A percentile compares a stretch with the other conserved stretches of the same genome.
phyloP scores from a whole-genome alignment of 345 rosid genomes.

The Citrus unshiu region DNA sequence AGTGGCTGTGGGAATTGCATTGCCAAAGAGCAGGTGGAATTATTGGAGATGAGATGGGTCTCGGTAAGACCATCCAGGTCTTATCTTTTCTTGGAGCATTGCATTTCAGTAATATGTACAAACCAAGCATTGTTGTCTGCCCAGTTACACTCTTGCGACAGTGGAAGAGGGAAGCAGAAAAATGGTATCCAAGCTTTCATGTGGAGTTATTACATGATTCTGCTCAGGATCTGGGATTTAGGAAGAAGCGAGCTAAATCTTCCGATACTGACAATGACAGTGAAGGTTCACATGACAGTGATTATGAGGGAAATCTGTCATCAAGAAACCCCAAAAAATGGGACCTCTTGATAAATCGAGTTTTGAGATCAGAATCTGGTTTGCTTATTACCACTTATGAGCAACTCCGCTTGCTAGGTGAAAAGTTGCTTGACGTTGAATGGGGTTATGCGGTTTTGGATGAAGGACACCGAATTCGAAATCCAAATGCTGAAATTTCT shows the following conservation, averaged over 20 bases:
- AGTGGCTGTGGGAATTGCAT: conserved; percentile 99
- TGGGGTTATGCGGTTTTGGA: conserved; percentile 97
- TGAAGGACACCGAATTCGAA: conserved; percentile 97
- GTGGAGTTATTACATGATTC: conserved; percentile 95
- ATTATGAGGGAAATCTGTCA: conserved; percentile 37
- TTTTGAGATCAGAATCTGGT: conserved; percentile 71
- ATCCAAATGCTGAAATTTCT: conserved; percentile 91
- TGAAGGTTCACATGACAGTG: conserved; percentile 66
- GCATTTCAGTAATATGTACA: conserved; percentile 91
- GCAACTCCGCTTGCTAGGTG: conserved; percentile 86
- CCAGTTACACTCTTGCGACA: conserved; percentile 93
- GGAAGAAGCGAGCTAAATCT: conserved; percentile 44
- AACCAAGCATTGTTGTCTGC: conserved; percentile 88
- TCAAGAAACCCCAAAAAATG: conserved; percentile 65
- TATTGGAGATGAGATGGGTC: conserved; percentile 99
- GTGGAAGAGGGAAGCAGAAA: conserved; percentile 93
- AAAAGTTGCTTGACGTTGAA: conserved; percentile 72
- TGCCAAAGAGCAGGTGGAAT: conserved; percentile 99
- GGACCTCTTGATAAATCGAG: conserved; percentile 79
- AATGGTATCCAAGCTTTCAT: conserved; percentile 74
- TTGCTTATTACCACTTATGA: conserved; percentile 91
- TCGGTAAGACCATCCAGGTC: conserved; percentile 95
- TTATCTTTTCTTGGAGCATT: conserved; percentile 89
- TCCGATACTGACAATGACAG: conserved; percentile 64
- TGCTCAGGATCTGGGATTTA: conserved; percentile 51